These are phyloP conservation scores for Lactarius hatsudake DNA, from an alignment of 768 basidiomycete genomes.

Conservation along the genomic window DNA sequence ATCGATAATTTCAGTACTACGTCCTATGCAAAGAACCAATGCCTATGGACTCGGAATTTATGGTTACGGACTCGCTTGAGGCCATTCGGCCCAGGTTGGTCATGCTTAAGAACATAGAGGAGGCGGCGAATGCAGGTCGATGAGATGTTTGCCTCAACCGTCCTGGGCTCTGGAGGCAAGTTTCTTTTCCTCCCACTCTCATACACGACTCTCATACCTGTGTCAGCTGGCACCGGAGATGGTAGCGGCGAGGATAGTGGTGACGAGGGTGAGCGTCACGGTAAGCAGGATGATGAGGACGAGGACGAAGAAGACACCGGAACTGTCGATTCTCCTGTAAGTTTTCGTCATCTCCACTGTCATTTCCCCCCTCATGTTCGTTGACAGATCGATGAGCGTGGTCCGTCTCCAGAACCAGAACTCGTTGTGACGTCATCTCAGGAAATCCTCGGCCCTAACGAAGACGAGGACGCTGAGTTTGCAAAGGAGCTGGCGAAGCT, in stretches of 20 bases:
- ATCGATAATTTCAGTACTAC: slow-evolving; percentile 56
- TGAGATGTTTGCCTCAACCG: slow-evolving; percentile 73
- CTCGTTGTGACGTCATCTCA: slow-evolving; percentile 68
- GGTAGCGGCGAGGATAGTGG: slow-evolving; percentile 60
- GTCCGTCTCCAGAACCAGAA: slow-evolving; percentile 74
- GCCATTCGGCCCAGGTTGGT: slow-evolving; percentile 81
- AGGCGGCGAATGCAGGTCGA: slow-evolving; percentile 89
- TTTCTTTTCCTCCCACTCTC: slow-evolving; percentile 3
- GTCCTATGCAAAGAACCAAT: slow-evolving; percentile 81
- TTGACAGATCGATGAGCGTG: slow-evolving; percentile 59
- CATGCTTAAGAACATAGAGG: slow-evolving; percentile 71
- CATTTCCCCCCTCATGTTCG: neutral
- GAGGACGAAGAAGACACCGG: slow-evolving; percentile 53
- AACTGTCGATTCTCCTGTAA: slow-evolving; percentile 53
- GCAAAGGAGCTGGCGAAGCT: slow-evolving; percentile 94
- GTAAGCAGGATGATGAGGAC: slow-evolving; percentile 63
- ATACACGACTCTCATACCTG: slow-evolving; percentile 25
- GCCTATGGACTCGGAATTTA: slow-evolving; percentile 99
- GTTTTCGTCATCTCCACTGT: slow-evolving; percentile 26
- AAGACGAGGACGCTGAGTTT: slow-evolving; percentile 91
- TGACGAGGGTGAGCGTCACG: slow-evolving; percentile 43
- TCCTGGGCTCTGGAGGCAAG: slow-evolving; percentile 59
- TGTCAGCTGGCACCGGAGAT: slow-evolving; percentile 38
- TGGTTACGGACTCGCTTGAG: slow-evolving; percentile 92
- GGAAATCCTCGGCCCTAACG: slow-evolving; percentile 76